A percentile compares a stretch with the other conserved stretches of the same genome.
These are phyloP conservation scores for Antitrichia curtipendula DNA, from an alignment of 225 moss, liverwort and hornwort species.

Conservation along the genomic window DNA sequence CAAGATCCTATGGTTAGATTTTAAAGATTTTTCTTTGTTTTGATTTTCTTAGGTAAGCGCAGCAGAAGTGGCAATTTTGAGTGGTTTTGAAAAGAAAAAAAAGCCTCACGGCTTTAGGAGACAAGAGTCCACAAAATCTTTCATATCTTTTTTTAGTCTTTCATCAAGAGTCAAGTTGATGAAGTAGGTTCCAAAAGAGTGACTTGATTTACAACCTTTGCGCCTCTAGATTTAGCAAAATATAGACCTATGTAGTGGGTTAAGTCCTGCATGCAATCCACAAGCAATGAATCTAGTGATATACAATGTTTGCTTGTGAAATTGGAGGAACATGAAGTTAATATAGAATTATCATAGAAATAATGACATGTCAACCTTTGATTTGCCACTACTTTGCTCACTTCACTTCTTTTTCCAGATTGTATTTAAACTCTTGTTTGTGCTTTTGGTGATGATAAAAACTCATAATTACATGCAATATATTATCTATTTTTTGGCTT, in stretches of 20 bases:
- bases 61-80: too few species aligned
- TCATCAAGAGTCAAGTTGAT: background rate
- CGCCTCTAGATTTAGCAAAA: conserved; percentile 50
- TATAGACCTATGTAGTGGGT: conserved; percentile 78
- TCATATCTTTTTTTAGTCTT: background rate
- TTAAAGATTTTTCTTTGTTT: too few species aligned
- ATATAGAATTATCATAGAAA: background rate
- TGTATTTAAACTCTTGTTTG: background rate
- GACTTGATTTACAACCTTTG: conserved; percentile 30
- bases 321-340: background rate
- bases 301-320: background rate
- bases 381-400: background rate
- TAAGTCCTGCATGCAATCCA: conserved; percentile 41
- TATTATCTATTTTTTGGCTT: background rate
- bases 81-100: too few species aligned
- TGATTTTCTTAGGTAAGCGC: too few species aligned
- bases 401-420: background rate
- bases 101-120: too few species aligned
- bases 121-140: background rate
- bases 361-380: background rate
- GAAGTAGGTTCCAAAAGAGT: conserved; percentile 1
- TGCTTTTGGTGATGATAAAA: background rate
- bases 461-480: background rate
- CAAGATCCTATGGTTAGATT: too few species aligned
- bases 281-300: too few species aligned